These are phyloP conservation scores for Verticillium dahliae DNA, from an alignment of 2,329 filamentous ascomycete species.

Conservation along the genomic window DNA sequence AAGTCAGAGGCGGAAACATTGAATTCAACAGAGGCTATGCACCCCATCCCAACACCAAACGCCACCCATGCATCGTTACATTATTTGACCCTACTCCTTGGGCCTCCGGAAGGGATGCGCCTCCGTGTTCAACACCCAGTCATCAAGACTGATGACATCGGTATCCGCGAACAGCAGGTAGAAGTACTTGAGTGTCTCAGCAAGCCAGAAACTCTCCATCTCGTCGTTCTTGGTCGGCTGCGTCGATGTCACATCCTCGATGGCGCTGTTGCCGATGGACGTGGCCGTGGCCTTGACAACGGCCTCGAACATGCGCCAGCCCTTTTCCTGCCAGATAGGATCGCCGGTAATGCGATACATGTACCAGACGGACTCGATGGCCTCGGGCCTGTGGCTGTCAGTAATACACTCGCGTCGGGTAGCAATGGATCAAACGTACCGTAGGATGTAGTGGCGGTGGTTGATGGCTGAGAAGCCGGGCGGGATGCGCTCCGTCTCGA, in stretches of 20 bases:
- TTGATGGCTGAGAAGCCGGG: conserved; percentile 42
- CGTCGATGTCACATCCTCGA: conserved; percentile 51
- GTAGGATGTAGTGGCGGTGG: conserved; percentile 50
- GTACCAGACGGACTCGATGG: conserved; percentile 83
- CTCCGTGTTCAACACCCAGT: conserved; percentile 62
- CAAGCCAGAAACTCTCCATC: conserved; percentile 89
- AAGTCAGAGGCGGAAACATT: neutral
- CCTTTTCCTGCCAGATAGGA: conserved; percentile 66
- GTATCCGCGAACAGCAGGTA: conserved; percentile 72
- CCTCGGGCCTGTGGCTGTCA: conserved; percentile 58
- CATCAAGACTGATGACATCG: conserved; percentile 58
- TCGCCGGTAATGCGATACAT: conserved; percentile 88
- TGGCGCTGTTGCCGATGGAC: conserved; percentile 61
- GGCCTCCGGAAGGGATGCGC: conserved; percentile 51
- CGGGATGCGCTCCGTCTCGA: conserved; percentile 38
- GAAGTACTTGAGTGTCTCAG: conserved; percentile 90
- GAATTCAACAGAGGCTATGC: neutral
- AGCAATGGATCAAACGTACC: conserved; percentile 36
- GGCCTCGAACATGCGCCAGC: conserved; percentile 78
- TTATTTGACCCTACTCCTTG: neutral
- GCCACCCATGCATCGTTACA: neutral
- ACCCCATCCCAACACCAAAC: neutral
- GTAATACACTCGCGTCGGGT: conserved; percentile 13
- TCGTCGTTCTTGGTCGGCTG: conserved; percentile 43
- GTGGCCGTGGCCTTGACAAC: conserved; percentile 62